Conservation (phyloP, 345 rosid species). For the Corchorus olitorius region DNA sequence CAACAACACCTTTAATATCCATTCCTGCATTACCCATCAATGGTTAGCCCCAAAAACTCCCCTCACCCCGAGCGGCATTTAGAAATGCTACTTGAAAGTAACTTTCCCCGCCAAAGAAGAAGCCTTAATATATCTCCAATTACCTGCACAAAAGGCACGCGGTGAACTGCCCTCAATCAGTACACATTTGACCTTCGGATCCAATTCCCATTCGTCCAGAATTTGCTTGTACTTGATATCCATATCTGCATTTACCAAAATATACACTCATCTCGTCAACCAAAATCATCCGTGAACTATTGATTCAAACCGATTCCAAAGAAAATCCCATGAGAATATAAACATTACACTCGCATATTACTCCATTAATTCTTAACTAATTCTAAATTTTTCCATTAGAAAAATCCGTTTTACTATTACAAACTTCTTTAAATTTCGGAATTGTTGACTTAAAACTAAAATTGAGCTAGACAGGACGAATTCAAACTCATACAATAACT, state of each 20-base stretch:
- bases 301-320: neutral
- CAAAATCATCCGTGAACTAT: neutral
- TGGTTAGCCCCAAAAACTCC: slow-evolving; percentile 42
- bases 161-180: slow-evolving; percentile 70
- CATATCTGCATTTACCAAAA: slow-evolving; percentile 57
- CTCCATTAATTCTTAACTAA: neutral
- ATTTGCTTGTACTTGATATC: slow-evolving; percentile 64
- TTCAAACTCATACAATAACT: neutral
- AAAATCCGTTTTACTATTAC: too few relatives aligned
- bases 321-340: neutral
- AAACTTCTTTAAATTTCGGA: neutral
- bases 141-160: slow-evolving; percentile 93
- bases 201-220: slow-evolving; percentile 91
- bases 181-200: slow-evolving; percentile 78
- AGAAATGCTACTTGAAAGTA: slow-evolving; percentile 3
- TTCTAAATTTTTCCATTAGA: neutral
- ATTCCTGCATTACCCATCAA: slow-evolving; percentile 66
- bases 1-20: slow-evolving; percentile 91
- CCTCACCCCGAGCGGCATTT: slow-evolving; percentile 4
- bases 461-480: neutral
- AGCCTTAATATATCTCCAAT: neutral
- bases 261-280: neutral
- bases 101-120: neutral
- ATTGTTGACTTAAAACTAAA: too few relatives aligned
- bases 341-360: neutral